These are phyloP conservation scores for Melampsora americana DNA, from an alignment of 1,284 basidiomycete genomes.

Conservation along the genomic window DNA sequence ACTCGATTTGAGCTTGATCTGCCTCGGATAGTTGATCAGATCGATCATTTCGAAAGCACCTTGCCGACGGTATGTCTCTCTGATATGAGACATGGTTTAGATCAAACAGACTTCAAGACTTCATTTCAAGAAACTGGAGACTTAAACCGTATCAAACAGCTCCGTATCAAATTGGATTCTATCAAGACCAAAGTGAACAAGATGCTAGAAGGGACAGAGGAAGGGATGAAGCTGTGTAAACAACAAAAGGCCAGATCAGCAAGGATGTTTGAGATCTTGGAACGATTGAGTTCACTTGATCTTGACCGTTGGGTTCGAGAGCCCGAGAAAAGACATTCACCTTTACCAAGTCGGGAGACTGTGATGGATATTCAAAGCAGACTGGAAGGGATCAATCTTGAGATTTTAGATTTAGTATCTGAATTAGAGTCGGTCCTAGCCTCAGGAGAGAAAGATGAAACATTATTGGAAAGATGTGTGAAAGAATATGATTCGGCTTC, in stretches of 20 bases:
- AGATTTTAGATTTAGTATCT: neutral
- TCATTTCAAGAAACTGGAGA: neutral
- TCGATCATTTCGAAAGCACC: slow-evolving; percentile 2
- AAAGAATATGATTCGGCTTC: slow-evolving; percentile 1
- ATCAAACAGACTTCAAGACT: neutral
- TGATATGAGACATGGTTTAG: neutral
- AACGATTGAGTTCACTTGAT: slow-evolving; percentile 14
- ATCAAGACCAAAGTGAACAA: neutral
- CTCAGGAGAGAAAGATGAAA: slow-evolving; percentile 1
- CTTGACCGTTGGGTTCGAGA: slow-evolving; percentile 23
- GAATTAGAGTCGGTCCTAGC: neutral
- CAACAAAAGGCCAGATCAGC: slow-evolving; percentile 8
- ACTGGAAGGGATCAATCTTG: slow-evolving; percentile 9
- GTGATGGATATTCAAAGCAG: neutral
- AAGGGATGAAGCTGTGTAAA: neutral
- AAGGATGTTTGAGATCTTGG: slow-evolving; percentile 9
- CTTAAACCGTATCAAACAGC: neutral
- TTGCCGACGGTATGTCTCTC: slow-evolving; percentile 8
- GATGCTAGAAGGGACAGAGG: slow-evolving; percentile 9
- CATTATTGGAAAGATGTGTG: neutral
- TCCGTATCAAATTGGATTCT: slow-evolving; percentile 2
- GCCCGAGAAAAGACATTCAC: slow-evolving; percentile 12
- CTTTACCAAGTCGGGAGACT: slow-evolving; percentile 15
- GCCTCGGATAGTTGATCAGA: neutral
- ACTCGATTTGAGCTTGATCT: neutral